Base-by-base conservation (phyloP, 257 asterid genomes). In the Ajuga chamaepitys region DNA sequence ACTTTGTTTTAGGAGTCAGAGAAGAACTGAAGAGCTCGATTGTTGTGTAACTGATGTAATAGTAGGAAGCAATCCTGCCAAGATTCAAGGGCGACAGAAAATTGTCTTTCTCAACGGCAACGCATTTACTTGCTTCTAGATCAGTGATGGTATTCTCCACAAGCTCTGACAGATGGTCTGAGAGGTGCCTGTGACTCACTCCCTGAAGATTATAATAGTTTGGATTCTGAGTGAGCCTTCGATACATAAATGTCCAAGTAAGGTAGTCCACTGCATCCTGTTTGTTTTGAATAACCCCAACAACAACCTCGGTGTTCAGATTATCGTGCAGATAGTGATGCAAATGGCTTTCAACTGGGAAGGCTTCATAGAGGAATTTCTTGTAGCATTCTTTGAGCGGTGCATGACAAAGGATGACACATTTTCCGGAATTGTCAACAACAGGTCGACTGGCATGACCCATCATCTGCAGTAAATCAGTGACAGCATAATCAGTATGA, bases 361-460 rank as follows among this genome's bases (percentile, higher is more conserved):
- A 83, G 3, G 86, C 81, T 68, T 83, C 88, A 50, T 80, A 83
- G 55, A 83, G 73, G 64, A 83, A 83, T 59, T 80, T 80, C 69
- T 75, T 83, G 30, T 80, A 83, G 67, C 80, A 83, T 45, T 77
- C 88, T 64, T 83, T 83, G 22, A 83, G 86, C 4, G 86, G 88
- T 10, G 88, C 88, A 62, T 83, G 88, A 45, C 88, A 83, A 13
- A 83, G 86, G 67, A 83, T 80, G 67, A 83, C 85, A 54, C 88
- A 80, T 70, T 80, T 80, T 40, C 88, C 88, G 13, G 86, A 80
- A 65, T 75, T 83, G 71, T 83, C 88, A 12, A 72, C 62, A 9
- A 77, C 79, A 57, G 88, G 88, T 47, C 88, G 83, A 71, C 88
- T 77, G 58, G 88, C 88, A 65, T 83, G 88, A 54, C 88, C 88